Evolutionary conservation across 768 basidiomycete genomes (phyloP).

Genomic region (Pulveroboletus ravenelii): DNA sequence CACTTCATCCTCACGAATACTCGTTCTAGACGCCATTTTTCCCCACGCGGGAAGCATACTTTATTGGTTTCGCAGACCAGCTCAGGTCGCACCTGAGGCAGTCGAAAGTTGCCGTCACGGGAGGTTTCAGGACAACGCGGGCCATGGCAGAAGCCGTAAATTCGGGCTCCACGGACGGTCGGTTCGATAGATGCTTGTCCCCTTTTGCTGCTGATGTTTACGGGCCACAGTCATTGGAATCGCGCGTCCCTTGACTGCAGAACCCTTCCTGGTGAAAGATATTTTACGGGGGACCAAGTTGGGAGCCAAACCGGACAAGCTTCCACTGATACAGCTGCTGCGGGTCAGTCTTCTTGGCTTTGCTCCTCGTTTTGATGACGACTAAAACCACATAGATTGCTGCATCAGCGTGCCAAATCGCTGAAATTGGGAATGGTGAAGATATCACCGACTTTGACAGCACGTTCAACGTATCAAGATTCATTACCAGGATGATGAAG

Average conservation of each 20-base stretch:
- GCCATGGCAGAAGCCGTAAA: conserved; percentile 29
- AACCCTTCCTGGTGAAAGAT: conserved; percentile 28
- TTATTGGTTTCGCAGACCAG: conserved; percentile 28
- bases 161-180: conserved; percentile 24
- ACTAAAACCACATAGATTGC: conserved; percentile 21
- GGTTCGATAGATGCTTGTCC: background rate
- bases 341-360: conserved; percentile 16
- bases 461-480: conserved; percentile 29
- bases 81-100: conserved; percentile 22
- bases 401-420: conserved; percentile 29
- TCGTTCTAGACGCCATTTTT: conserved; percentile 10
- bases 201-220: background rate
- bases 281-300: conserved; percentile 23
- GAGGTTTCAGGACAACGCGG: conserved; percentile 27
- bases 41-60: conserved; percentile 25
- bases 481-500: conserved; percentile 28
- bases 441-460: conserved; percentile 30
- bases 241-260: conserved; percentile 28
- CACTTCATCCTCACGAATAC: background rate
- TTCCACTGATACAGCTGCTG: conserved; percentile 37
- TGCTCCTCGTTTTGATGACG: background rate
- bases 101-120: conserved; percentile 28
- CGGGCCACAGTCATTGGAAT: conserved; percentile 24
- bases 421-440: conserved; percentile 32
- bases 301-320: conserved; percentile 21